Conservation (phyloP, 352 stramenopile genomes). For the Globisporangium spinosum region DNA sequence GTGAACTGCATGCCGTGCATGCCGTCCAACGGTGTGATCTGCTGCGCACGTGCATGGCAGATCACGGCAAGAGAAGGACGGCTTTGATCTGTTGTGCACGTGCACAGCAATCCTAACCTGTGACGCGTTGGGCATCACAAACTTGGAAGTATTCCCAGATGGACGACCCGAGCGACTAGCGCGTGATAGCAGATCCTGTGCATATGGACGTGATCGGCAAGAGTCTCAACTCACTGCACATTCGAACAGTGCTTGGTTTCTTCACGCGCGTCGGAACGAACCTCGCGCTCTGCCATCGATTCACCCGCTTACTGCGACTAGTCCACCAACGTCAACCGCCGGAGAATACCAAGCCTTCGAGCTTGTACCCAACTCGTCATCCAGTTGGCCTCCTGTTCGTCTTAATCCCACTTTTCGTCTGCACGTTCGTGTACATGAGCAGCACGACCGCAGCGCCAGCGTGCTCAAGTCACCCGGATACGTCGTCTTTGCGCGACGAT, state of each 20-base stretch:
- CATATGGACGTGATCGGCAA: background rate
- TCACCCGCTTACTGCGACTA: background rate
- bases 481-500: background rate
- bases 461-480: background rate
- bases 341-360: background rate
- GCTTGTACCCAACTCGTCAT: background rate
- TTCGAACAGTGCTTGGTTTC: background rate
- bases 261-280: constrained; percentile 6
- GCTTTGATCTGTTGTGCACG: no score
- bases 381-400: constrained; percentile 1
- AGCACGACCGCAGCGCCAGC: background rate
- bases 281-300: background rate
- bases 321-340: background rate
- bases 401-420: background rate
- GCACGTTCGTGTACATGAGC: background rate
- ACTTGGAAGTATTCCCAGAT: background rate
- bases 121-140: no score
- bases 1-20: no score
- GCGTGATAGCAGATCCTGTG: background rate
- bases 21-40: no score
- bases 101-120: no score
- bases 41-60: no score
- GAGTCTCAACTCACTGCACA: background rate
- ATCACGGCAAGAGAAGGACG: no score
- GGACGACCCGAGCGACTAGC: background rate